Percentiles rank a stretch among this genome's conserved stretches.
Evolutionary conservation across 106 monocot genomes (phyloP).

Genomic region (Hemerocallis citrina): DNA sequence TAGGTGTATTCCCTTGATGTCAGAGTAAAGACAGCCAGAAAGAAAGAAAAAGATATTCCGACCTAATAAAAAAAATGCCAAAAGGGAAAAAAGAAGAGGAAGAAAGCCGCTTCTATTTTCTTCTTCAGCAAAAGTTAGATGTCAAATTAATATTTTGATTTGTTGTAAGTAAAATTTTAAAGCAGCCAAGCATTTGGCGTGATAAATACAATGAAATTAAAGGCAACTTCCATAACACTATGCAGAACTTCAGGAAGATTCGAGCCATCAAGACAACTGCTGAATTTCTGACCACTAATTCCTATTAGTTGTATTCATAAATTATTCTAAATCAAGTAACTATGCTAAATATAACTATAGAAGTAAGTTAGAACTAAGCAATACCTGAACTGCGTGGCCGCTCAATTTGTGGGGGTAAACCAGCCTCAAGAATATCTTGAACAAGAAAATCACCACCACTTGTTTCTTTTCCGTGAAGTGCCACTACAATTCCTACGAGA

Average conservation of each 20-base stretch:
- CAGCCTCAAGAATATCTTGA: slow-evolving; percentile 81
- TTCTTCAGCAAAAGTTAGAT: too few species aligned
- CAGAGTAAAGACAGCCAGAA: too few species aligned
- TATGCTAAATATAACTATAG: slow-evolving; percentile 1
- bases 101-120: too few species aligned
- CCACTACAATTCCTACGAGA: slow-evolving; percentile 62
- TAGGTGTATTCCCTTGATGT: too few species aligned
- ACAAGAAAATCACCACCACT: slow-evolving; percentile 82
- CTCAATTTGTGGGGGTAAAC: slow-evolving; percentile 59
- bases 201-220: not conserved
- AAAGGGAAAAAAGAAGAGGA: too few species aligned
- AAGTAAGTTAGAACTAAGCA: not conserved
- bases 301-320: not conserved
- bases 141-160: too few species aligned
- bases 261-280: too few species aligned
- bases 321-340: not conserved
- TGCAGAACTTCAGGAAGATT: not conserved
- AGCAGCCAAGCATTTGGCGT: not conserved
- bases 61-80: too few species aligned
- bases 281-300: too few species aligned
- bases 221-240: not conserved
- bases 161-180: not conserved
- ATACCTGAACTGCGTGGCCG: slow-evolving; percentile 30
- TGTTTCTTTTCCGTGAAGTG: slow-evolving; percentile 85
- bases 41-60: too few species aligned